Conservation (phyloP, 192 early-diverging fungal species). For the Coemansia sp. region DNA sequence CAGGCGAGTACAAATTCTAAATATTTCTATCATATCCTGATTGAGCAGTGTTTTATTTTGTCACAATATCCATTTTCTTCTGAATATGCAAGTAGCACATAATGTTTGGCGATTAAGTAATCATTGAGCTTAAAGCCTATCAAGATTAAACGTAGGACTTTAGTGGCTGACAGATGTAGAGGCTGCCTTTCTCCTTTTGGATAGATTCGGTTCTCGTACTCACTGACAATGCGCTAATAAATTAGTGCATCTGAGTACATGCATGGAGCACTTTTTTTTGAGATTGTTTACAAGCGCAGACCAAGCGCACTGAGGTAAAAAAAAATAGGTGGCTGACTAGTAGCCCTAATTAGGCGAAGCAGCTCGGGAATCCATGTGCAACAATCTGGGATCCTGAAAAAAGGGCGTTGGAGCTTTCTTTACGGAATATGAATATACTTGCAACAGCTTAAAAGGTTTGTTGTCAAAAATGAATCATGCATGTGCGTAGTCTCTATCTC, state of each 20-base stretch:
- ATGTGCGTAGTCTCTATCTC: background rate
- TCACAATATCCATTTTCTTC: no score
- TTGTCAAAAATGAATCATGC: background rate
- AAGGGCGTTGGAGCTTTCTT: background rate
- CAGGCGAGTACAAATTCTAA: slow-evolving; percentile 26
- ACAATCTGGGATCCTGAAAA: background rate
- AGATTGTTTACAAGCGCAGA: background rate
- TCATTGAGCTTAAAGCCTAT: background rate
- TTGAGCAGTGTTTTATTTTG: no score
- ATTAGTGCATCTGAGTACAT: background rate
- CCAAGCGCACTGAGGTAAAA: background rate
- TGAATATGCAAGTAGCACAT: background rate
- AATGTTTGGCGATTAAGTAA: background rate
- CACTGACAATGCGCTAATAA: background rate
- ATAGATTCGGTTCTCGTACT: background rate
- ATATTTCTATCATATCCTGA: background rate
- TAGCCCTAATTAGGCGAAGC: background rate
- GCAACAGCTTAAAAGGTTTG: background rate
- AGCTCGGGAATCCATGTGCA: background rate
- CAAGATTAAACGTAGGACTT: no score
- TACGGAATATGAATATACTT: background rate
- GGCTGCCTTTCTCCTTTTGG: background rate
- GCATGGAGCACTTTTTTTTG: background rate
- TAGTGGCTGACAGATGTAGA: background rate
- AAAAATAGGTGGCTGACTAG: background rate